These are phyloP conservation scores for Auricularia sp. DNA, from an alignment of 768 basidiomycete species.

Conservation along the genomic window DNA sequence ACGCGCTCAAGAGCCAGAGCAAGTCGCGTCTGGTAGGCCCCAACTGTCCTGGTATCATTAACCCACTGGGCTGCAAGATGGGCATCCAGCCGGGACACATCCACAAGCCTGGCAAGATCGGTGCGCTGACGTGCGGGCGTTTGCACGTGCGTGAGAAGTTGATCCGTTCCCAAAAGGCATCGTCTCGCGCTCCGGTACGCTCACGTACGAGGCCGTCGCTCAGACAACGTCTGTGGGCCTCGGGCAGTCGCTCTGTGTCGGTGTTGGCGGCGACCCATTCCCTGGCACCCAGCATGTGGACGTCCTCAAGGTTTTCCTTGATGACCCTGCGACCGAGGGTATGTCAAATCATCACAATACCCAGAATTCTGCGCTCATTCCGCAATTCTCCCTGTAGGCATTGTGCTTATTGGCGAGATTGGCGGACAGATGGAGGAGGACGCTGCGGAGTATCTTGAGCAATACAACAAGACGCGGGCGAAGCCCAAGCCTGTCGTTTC, in stretches of 20 bases:
- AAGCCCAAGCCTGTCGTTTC: conserved; percentile 93
- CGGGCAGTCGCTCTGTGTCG: conserved; percentile 92
- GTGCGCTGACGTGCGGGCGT: conserved; percentile 30
- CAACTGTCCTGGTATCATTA: conserved; percentile 98
- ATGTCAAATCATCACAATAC: conserved; percentile 8
- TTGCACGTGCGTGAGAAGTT: background rate
- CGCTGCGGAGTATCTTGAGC: conserved; percentile 90
- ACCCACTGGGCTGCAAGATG: conserved; percentile 97
- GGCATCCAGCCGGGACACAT: conserved; percentile 98
- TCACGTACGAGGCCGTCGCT: conserved; percentile 98
- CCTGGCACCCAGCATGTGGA: conserved; percentile 93
- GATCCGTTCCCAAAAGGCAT: conserved; percentile 45
- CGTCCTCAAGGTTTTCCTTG: conserved; percentile 91
- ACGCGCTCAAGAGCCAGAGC: conserved; percentile 88
- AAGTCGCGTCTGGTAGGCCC: conserved; percentile 95
- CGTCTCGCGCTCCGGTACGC: conserved; percentile 88
- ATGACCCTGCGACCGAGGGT: conserved; percentile 92
- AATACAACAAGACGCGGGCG: conserved; percentile 79
- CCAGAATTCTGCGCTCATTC: background rate
- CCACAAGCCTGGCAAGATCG: conserved; percentile 92
- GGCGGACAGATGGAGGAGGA: conserved; percentile 99
- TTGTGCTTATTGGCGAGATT: conserved; percentile 97
- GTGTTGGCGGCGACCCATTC: conserved; percentile 97
- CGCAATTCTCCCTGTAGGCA: conserved; percentile 41
- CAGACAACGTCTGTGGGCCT: conserved; percentile 94